Evolutionary conservation across 257 asterid genomes (phyloP), one percentile per base, ranked within the genome.

Genomic region (Osmanthus fragrans): DNA sequence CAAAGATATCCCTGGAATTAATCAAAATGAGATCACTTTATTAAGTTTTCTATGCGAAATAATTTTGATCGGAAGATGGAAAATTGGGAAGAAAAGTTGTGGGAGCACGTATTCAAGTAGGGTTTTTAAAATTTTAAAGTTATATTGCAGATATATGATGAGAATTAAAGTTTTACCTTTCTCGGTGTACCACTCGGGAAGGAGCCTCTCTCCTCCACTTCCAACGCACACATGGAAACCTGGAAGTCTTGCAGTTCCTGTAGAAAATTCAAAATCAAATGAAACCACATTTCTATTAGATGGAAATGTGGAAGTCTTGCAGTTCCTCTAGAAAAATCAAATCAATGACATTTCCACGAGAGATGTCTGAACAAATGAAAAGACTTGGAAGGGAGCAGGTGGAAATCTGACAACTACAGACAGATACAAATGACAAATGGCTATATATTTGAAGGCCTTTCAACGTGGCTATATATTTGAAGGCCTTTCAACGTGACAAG

Each of bases 251-350:
- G 98, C 99, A 78, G 97, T 87, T 79, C 98, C 99, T 95, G 88
- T 33, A 74, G 80, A 80, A 76, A 78, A 81, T 71, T 67, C 33
- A 75, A 76, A 60, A 33, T 70, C 15, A 23, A 65, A 73, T 42
- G 23, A 67, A 36, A 76, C 37, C 71, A 81, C 5, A 18, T 42
- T 11, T 42, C 51, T 42, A 42, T 12, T 66, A 23, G 73, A 79
- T 93, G 97, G 82, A 93, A 95, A 67, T 98, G 98, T 30, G 98
- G 98, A 79, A 93, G 94, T 77, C 99, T 90, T 32, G 98, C 99
- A 78, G 97, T 87, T 79, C 98, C 99, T 95, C 87, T 37, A 74
- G 81, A 80, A 75, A 76, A 63, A 33, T 70, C 16, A 23, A 70
- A 70, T 54, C 30, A 68, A 76, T 32, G 64, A 79, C 18, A 15